A percentile compares a stretch with the other conserved stretches of the same genome.
These are phyloP conservation scores for Aspergillus candidus DNA, from an alignment of 2,329 filamentous ascomycete species.

Conservation along the genomic window DNA sequence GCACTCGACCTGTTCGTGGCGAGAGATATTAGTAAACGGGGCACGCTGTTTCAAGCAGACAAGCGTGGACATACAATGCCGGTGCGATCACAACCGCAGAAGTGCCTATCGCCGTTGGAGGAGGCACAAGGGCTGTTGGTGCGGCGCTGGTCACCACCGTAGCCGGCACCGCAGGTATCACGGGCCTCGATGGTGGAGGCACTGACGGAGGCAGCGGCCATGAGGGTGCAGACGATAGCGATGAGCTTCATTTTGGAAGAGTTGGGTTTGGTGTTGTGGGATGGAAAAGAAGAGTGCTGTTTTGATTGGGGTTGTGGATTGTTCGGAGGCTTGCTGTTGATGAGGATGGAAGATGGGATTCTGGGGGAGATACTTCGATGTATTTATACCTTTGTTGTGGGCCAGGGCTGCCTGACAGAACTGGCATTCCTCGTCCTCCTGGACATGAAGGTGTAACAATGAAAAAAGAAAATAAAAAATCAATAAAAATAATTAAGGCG, in stretches of 20 bases:
- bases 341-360: not conserved
- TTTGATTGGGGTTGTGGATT: constrained; percentile 3
- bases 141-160: constrained; percentile 7
- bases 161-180: constrained; percentile 8
- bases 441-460: too few species aligned
- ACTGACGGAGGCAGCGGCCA: constrained; percentile 9
- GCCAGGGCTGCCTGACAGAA: too few species aligned
- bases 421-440: too few species aligned
- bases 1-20: constrained; percentile 8
- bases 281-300: too few species aligned
- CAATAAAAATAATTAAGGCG: too few species aligned
- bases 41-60: not conserved
- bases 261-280: not conserved
- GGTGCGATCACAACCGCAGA: constrained; percentile 11
- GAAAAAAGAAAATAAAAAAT: too few species aligned
- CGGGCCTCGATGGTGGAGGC: constrained; percentile 2
- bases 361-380: not conserved
- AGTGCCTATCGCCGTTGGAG: constrained; percentile 9
- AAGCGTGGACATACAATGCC: constrained; percentile 8
- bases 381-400: constrained; percentile 5
- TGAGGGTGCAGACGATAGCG: constrained; percentile 6
- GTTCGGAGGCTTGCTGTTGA: constrained; percentile 1
- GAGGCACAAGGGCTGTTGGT: constrained; percentile 8
- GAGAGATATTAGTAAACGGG: constrained; percentile 2
- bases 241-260: constrained; percentile 11